Base-by-base conservation (phyloP, 331 rosid species). In the Acacia concinna region DNA sequence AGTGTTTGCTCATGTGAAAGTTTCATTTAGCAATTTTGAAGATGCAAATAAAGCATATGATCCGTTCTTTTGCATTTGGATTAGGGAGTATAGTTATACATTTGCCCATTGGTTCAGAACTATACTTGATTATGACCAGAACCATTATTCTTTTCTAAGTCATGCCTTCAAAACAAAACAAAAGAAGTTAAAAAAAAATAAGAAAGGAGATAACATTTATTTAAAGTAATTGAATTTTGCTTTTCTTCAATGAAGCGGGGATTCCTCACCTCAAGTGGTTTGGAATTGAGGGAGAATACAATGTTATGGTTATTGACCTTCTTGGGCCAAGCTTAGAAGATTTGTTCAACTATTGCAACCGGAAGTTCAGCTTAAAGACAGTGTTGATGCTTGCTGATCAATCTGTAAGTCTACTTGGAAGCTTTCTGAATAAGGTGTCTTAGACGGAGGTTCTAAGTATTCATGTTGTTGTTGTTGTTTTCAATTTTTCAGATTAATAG, bases 241-340 rank as follows among this genome's bases (percentile, higher is more conserved):
- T 78, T 73, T 85, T 82, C 75, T 74, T 81, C 76, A 38, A 80
- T 89, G 90, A 68, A 95, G 99, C 99, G 68, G 99, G 99, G 72
- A 74, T 96, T 85, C 99, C 99, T 81, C 98, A 96, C 83, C 93
- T 96, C 79, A 96, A 96, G 90, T 96, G 99, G 98, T 96, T 89
- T 77, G 99, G 99, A 79, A 90, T 93, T 46, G 99, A 93, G 89
- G 92, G 97, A 74, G 98, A 96, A 34, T 96, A 93, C 87, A 96
- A 93, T 76, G 85, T 96, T 81, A 93, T 96, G 99, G 99, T 84
- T 68, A 96, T 96, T 62, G 99, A 96, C 81, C 99, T 96, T 84
- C 99, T 96, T 83, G 99, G 99, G 74, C 99, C 99, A 81, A 96
- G 99, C 79, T 86, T 96, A 80, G 99, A 96, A 83, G 99, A 96